Percentiles rank a stretch among this genome's conserved stretches.
Conservation (phyloP, 169 alveolate species). For the Blepharisma undulans region DNA sequence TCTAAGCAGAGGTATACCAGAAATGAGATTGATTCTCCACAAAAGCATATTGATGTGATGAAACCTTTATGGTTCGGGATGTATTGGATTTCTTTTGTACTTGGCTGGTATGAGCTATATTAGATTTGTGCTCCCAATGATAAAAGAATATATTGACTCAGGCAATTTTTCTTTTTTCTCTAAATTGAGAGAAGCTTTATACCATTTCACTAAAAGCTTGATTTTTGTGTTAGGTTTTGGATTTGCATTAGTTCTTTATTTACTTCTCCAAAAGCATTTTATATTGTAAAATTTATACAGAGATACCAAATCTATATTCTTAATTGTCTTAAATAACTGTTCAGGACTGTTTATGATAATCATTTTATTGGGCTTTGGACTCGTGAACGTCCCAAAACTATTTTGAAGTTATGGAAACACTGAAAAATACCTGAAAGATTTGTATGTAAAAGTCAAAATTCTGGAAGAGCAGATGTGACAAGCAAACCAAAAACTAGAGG, state of each 20-base stretch:
- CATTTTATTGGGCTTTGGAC: conserved; percentile 60
- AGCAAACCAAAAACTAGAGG: background rate
- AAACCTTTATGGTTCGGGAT: background rate
- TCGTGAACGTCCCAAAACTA: conserved; percentile 54
- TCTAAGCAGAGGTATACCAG: background rate
- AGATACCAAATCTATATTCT: background rate
- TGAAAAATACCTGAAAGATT: background rate
- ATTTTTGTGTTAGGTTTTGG: background rate
- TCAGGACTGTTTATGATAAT: conserved; percentile 61
- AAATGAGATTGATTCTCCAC: background rate
- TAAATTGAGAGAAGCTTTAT: background rate
- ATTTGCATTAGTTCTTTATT: background rate
- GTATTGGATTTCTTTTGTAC: conserved; percentile 1
- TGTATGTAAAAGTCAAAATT: background rate
- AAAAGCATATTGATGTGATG: background rate
- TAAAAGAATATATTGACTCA: background rate
- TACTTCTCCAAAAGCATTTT: background rate
- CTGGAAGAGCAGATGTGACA: background rate
- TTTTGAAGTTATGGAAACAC: conserved; percentile 3
- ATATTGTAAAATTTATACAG: background rate
- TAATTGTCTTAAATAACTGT: background rate
- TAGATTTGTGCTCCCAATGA: background rate
- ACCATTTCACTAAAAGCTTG: background rate
- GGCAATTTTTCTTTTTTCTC: background rate
- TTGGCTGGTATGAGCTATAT: background rate